These are phyloP conservation scores for Parachaetomium inaequale DNA, from an alignment of 495 filamentous ascomycete species.

Conservation along the genomic window DNA sequence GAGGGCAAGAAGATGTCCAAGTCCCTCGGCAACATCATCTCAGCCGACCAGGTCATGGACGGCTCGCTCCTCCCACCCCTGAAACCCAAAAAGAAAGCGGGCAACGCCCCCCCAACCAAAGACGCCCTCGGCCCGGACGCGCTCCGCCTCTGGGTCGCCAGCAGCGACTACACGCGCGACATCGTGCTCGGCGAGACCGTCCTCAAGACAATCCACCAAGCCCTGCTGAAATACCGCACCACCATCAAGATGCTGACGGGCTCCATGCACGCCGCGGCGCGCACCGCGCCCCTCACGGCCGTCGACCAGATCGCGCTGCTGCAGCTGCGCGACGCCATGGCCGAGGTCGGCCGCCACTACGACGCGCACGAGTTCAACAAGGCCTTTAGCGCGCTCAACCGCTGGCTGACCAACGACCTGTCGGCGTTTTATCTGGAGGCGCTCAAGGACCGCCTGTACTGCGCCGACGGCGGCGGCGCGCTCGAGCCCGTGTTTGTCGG, in stretches of 20 bases:
- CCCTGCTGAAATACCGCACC: constrained; percentile 77
- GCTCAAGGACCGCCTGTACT: constrained; percentile 87
- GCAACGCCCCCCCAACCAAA: constrained; percentile 19
- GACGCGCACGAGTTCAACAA: constrained; percentile 78
- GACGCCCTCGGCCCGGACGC: constrained; percentile 69
- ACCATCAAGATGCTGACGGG: constrained; percentile 87
- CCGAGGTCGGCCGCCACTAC: constrained; percentile 58
- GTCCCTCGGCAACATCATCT: constrained; percentile 85
- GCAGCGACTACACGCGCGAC: constrained; percentile 86
- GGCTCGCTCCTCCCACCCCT: constrained; percentile 57
- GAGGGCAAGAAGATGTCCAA: constrained; percentile 97
- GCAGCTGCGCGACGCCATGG: constrained; percentile 62
- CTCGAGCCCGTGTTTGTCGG: constrained; percentile 65
- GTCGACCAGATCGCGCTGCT: constrained; percentile 72
- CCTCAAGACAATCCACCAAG: constrained; percentile 67
- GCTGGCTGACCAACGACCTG: constrained; percentile 75
- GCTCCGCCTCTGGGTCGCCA: constrained; percentile 87
- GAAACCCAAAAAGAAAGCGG: constrained; percentile 40
- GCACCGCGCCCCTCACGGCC: constrained; percentile 44
- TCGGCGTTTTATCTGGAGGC: constrained; percentile 93
- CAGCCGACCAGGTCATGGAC: constrained; percentile 77
- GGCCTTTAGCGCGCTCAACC: constrained; percentile 65
- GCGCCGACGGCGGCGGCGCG: constrained; percentile 63
- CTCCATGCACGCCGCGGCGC: constrained; percentile 60
- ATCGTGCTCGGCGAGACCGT: constrained; percentile 72